Percentiles rank a stretch among this genome's conserved stretches.
Evolutionary conservation across 1,284 basidiomycete species (phyloP).

Genomic region (Takashimella koratensis): DNA sequence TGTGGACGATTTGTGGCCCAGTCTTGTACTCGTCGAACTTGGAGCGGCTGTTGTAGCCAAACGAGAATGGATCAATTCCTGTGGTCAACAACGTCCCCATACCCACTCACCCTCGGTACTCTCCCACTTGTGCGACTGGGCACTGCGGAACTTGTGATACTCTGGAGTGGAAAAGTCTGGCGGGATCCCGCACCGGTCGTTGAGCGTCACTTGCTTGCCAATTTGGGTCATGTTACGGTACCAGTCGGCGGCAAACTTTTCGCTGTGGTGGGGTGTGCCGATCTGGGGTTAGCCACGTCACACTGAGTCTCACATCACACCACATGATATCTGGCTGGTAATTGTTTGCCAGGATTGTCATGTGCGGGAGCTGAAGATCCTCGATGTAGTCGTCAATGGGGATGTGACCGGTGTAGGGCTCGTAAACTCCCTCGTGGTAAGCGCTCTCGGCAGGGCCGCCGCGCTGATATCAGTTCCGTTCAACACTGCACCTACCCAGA

Average conservation of each 20-base stretch:
- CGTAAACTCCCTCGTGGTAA: slow-evolving; percentile 53
- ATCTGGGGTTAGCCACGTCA: too few relatives aligned
- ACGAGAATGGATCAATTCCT: slow-evolving; percentile 21
- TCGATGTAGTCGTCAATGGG: slow-evolving; percentile 56
- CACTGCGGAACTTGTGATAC: slow-evolving; percentile 55
- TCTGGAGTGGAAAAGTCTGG: slow-evolving; percentile 60
- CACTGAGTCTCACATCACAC: too few relatives aligned
- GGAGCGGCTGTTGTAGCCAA: slow-evolving; percentile 50
- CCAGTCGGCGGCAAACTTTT: slow-evolving; percentile 55
- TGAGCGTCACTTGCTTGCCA: slow-evolving; percentile 58
- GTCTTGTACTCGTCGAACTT: slow-evolving; percentile 54
- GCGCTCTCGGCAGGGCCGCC: slow-evolving; percentile 57
- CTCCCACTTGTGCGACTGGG: slow-evolving; percentile 58
- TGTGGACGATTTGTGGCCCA: slow-evolving; percentile 54
- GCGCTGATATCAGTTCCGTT: slow-evolving; percentile 50
- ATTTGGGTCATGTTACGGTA: slow-evolving; percentile 54
- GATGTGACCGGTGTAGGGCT: slow-evolving; percentile 58
- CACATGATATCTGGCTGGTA: slow-evolving; percentile 59
- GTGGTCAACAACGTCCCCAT: too few relatives aligned
- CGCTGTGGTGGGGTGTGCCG: slow-evolving; percentile 56
- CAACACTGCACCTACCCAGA: slow-evolving; percentile 33
- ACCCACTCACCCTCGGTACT: too few relatives aligned
- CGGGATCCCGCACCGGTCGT: slow-evolving; percentile 52
- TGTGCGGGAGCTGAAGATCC: slow-evolving; percentile 58
- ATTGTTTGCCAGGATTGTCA: slow-evolving; percentile 55